Evolutionary conservation across 129 eudicot genomes (phyloP).

Genomic region (Helichrysum umbraculigerum): DNA sequence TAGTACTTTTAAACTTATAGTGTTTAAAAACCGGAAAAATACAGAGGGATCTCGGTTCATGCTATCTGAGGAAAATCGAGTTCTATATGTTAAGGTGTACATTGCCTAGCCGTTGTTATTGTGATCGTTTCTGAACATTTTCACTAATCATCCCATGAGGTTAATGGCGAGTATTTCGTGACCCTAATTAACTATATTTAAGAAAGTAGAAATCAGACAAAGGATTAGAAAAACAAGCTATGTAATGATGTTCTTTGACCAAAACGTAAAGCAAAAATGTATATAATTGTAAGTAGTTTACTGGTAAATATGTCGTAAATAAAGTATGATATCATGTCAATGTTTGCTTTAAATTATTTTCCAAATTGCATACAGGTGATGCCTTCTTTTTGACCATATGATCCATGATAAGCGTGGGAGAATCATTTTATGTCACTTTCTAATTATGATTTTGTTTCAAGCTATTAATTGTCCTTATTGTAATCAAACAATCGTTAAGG

Average conservation of each 20-base stretch:
- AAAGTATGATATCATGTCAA: constrained; percentile 9
- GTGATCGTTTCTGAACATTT: no score
- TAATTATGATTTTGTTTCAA: background rate
- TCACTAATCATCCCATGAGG: no score
- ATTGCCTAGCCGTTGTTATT: no score
- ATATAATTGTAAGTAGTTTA: background rate
- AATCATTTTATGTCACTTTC: constrained; percentile 15
- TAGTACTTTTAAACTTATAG: no score
- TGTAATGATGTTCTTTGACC: constrained; percentile 18
- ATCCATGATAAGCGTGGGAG: constrained; percentile 5
- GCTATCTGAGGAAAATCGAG: no score
- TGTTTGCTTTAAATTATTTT: constrained; percentile 15
- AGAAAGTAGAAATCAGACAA: background rate
- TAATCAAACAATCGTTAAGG: no score
- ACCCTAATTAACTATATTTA: background rate
- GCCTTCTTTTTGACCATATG: constrained; percentile 1
- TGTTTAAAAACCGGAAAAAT: no score
- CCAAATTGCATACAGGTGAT: background rate
- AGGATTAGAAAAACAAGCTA: background rate
- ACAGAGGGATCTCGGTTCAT: no score
- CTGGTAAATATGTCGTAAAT: background rate
- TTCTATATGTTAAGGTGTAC: no score
- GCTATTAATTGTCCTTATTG: no score
- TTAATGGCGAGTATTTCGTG: background rate
- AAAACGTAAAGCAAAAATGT: background rate